Percentiles rank a stretch among this genome's conserved stretches.
phyloP scores from a whole-genome alignment of 306 rosid species.

The Delonix regia region DNA sequence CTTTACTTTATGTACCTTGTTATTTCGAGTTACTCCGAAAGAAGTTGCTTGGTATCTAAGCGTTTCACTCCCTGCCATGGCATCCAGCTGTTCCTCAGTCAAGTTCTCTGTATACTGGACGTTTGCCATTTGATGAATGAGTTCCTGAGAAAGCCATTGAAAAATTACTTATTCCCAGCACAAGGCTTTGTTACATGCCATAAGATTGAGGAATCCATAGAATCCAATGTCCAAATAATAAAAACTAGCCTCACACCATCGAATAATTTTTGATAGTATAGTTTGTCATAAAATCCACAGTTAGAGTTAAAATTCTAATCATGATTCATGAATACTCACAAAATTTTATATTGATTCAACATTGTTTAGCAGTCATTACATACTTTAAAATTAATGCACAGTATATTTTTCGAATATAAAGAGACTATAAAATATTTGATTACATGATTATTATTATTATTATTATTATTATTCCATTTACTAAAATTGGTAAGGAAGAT shows the following conservation, averaged over 20 bases:
- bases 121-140: slow-evolving; percentile 99
- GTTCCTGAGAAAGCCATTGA: slow-evolving; percentile 69
- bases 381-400: background rate
- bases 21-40: slow-evolving; percentile 89
- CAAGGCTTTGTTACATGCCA: slow-evolving; percentile 21
- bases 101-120: slow-evolving; percentile 95
- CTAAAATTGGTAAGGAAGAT: too few species aligned
- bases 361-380: background rate
- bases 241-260: background rate
- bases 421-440: background rate
- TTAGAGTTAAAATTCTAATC: background rate
- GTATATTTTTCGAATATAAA: background rate
- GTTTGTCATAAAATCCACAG: background rate
- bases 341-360: background rate
- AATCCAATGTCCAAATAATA: background rate
- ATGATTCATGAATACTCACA: background rate
- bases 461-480: too few species aligned
- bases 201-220: background rate
- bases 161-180: slow-evolving; percentile 16
- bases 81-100: slow-evolving; percentile 96
- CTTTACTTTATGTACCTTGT: slow-evolving; percentile 62
- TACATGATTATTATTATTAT: too few species aligned
- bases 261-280: background rate
- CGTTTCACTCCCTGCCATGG: slow-evolving; percentile 99
- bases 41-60: slow-evolving; percentile 94